Percentiles rank a stretch among this genome's conserved stretches.
phyloP scores from a whole-genome alignment of 495 filamentous ascomycete genomes.

The Penicillium samsonianum region DNA sequence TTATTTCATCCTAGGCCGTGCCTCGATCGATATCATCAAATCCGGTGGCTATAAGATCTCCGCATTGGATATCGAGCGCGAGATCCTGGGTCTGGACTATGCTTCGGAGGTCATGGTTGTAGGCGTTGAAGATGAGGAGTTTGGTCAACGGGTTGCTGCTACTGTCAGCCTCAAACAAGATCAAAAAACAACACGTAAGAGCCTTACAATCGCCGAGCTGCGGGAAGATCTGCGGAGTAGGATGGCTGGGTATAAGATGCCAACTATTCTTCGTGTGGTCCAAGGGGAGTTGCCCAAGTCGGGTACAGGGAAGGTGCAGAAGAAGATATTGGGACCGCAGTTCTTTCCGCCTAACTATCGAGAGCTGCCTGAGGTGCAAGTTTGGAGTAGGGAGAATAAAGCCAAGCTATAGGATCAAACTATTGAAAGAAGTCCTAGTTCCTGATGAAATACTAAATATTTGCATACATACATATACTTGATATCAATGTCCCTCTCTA shows the following conservation, averaged over 20 bases:
- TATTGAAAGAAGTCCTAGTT: too few relatives aligned
- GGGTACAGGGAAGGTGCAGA: conserved; percentile 51
- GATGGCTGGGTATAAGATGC: conserved; percentile 50
- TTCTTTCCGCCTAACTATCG: conserved; percentile 45
- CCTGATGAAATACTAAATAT: too few relatives aligned
- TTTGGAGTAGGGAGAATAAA: conserved; percentile 32
- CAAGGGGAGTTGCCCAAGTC: conserved; percentile 51
- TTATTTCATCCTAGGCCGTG: conserved; percentile 52
- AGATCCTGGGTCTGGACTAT: conserved; percentile 40
- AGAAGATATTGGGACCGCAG: conserved; percentile 48
- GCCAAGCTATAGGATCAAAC: conserved; percentile 17
- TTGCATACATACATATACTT: not conserved
- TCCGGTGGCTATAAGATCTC: conserved; percentile 50
- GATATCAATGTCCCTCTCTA: not conserved
- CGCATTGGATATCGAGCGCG: conserved; percentile 47
- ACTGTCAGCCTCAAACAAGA: conserved; percentile 39
- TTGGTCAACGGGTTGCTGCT: conserved; percentile 53
- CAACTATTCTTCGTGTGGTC: conserved; percentile 46
- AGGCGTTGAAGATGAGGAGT: conserved; percentile 47
- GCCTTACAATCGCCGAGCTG: conserved; percentile 38
- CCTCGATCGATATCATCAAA: conserved; percentile 49
- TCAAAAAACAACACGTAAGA: conserved; percentile 18
- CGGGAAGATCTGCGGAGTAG: conserved; percentile 41
- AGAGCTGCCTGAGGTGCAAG: conserved; percentile 38
- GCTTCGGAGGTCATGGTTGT: conserved; percentile 48